These are phyloP conservation scores for Candida sanyaensis DNA, from an alignment of 1,139 yeast species.

Conservation along the genomic window DNA sequence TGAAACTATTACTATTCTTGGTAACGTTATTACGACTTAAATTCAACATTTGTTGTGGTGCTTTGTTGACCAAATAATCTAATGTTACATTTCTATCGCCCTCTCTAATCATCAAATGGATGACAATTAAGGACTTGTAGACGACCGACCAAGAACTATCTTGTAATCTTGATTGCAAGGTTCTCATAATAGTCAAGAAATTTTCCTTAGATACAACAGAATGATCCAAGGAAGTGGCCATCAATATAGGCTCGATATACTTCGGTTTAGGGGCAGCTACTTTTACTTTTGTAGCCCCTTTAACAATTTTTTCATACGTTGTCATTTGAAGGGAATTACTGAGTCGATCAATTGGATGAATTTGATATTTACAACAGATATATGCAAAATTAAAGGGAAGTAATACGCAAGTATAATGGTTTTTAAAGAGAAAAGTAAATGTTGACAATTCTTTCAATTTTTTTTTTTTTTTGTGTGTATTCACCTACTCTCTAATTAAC, in stretches of 20 bases:
- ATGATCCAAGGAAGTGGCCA: constrained; percentile 61
- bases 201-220: constrained; percentile 52
- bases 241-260: constrained; percentile 87
- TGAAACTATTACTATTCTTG: constrained; percentile 27
- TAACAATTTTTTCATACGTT: constrained; percentile 48
- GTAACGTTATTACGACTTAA: constrained; percentile 33
- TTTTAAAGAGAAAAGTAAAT: no score
- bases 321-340: constrained; percentile 29
- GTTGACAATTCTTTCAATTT: neutral
- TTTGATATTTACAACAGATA: no score
- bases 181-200: constrained; percentile 67
- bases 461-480: neutral
- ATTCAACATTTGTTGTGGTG: constrained; percentile 57
- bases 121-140: constrained; percentile 78
- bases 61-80: constrained; percentile 57
- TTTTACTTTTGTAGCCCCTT: constrained; percentile 55
- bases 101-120: constrained; percentile 90
- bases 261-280: constrained; percentile 98
- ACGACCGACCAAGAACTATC: constrained; percentile 91
- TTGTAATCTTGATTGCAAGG: constrained; percentile 60
- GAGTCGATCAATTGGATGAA: neutral
- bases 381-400: no score
- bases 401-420: no score
- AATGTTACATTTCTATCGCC: constrained; percentile 77
- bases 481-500: neutral